phyloP scores from a whole-genome alignment of 352 stramenopile genomes.

The Pseudoperonospora humuli region DNA sequence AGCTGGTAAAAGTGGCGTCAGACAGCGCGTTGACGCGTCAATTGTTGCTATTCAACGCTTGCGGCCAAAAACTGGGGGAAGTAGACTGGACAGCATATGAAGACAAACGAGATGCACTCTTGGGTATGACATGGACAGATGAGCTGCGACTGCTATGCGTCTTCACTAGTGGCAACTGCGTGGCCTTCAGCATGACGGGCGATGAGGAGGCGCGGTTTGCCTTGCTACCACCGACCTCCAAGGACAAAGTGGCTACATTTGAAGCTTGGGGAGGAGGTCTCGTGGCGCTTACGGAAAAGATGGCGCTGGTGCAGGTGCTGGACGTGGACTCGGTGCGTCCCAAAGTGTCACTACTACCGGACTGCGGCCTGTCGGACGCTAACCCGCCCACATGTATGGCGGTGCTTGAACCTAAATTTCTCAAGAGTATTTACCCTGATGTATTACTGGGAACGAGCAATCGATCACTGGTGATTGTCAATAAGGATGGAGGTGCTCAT shows the following conservation, averaged over 20 bases:
- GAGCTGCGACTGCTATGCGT: constrained; percentile 75
- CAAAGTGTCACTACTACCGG: constrained; percentile 63
- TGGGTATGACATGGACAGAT: constrained; percentile 76
- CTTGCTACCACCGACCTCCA: constrained; percentile 50
- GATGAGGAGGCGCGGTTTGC: constrained; percentile 68
- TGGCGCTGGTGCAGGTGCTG: constrained; percentile 72
- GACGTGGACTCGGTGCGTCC: constrained; percentile 74
- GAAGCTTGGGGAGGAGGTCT: constrained; percentile 69
- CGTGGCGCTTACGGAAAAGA: constrained; percentile 75
- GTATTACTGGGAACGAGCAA: constrained; percentile 90
- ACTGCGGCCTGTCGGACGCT: constrained; percentile 57
- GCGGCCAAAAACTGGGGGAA: constrained; percentile 45
- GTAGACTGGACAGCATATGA: constrained; percentile 66
- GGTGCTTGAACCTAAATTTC: constrained; percentile 87
- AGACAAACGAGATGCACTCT: constrained; percentile 56
- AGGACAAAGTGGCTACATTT: constrained; percentile 72
- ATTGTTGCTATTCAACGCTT: constrained; percentile 73
- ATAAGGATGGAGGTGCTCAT: constrained; percentile 50
- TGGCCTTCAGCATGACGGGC: constrained; percentile 63
- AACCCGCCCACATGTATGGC: constrained; percentile 87
- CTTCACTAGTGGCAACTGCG: constrained; percentile 63
- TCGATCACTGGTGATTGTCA: constrained; percentile 83
- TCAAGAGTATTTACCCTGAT: constrained; percentile 87
- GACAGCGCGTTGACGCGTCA: constrained; percentile 39
- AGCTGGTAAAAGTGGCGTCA: constrained; percentile 58